Base-by-base conservation (phyloP, 371 early-diverging fungal genomes). In the Rhizomucor miehei region DNA sequence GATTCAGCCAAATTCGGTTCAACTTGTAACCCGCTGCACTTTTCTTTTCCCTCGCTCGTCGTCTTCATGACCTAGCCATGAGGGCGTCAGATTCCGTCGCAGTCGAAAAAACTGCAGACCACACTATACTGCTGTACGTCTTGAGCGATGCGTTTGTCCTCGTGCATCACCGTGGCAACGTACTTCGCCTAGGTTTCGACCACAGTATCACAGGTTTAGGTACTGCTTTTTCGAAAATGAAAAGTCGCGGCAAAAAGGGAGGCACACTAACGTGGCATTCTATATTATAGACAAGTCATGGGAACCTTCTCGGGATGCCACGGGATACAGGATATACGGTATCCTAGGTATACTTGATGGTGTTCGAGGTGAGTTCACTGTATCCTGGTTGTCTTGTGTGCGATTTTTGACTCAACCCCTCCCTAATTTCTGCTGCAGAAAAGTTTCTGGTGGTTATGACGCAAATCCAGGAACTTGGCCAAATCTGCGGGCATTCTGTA, bases 391-490 rank as follows among this genome's bases (percentile, higher is more conserved):
- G 29, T 8, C 16, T 59, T 20, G 12, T 45, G 10, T 12, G 5
- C 50, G 12, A 38, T 25, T 17, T 44, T 44, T 14, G 6, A 50
- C 6, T 12, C 19, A 2, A 20, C 19, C 16, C 17, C 21, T 36
- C 12, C 34, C 17, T 45, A 9, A 24, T 16, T 13, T 51, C 12
- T 12, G 17, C 21, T 11, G 11, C 38, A 71, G 72, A 67, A 44
- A 71, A 67, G 45, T 77, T 67, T 34, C 54, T 77, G 46, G 50
- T 78, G 16, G 77, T 79, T 39, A 68, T 80, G 16, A 69, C 77
- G 6, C 66, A 73, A 4, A 66, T 69, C 36, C 75, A 72, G 23
- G 14, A 56, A 3, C 59, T 78, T 34, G 83, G 83, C 5, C 59
- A 71, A 36, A 55, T 83, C 36, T 66, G 69, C 39, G 75, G 66